Evolutionary conservation across 768 basidiomycete species (phyloP).

Genomic region (Paxillus involutus): DNA sequence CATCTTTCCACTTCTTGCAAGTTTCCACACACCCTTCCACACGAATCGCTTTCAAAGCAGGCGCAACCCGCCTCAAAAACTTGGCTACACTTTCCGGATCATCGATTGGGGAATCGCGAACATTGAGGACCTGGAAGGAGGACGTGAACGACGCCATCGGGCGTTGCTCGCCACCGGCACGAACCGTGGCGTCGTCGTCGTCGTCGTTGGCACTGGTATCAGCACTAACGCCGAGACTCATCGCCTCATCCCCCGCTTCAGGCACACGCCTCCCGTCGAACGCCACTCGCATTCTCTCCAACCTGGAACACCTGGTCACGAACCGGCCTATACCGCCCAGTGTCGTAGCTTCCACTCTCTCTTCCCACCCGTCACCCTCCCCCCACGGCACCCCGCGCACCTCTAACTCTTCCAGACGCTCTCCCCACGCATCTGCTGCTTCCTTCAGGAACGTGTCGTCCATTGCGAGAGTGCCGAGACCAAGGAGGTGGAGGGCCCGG

Average conservation of each 20-base stretch:
- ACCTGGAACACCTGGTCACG: conserved; percentile 13
- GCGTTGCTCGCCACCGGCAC: background rate
- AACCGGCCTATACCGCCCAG: conserved; percentile 23
- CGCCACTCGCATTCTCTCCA: conserved; percentile 15
- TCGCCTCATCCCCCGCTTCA: background rate
- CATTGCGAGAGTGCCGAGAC: conserved; percentile 27
- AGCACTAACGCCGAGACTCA: background rate
- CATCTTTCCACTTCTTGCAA: conserved; percentile 29
- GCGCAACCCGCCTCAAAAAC: conserved; percentile 12
- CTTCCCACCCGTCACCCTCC: conserved; percentile 13
- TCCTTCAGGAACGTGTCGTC: conserved; percentile 26
- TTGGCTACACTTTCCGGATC: conserved; percentile 19
- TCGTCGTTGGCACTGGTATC: background rate
- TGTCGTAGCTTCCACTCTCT: conserved; percentile 14
- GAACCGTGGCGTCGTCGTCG: background rate
- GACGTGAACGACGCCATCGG: background rate
- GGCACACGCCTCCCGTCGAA: conserved; percentile 23
- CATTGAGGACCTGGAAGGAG: conserved; percentile 23
- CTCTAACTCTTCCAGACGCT: conserved; percentile 23
- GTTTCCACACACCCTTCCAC: conserved; percentile 28
- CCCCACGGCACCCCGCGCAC: conserved; percentile 30
- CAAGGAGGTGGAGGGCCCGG: conserved; percentile 20
- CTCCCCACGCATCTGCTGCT: conserved; percentile 27
- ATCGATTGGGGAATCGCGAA: conserved; percentile 27
- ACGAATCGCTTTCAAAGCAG: conserved; percentile 22